phyloP scores from a whole-genome alignment of 257 asterid species.

The Cynanchum wilfordii region DNA sequence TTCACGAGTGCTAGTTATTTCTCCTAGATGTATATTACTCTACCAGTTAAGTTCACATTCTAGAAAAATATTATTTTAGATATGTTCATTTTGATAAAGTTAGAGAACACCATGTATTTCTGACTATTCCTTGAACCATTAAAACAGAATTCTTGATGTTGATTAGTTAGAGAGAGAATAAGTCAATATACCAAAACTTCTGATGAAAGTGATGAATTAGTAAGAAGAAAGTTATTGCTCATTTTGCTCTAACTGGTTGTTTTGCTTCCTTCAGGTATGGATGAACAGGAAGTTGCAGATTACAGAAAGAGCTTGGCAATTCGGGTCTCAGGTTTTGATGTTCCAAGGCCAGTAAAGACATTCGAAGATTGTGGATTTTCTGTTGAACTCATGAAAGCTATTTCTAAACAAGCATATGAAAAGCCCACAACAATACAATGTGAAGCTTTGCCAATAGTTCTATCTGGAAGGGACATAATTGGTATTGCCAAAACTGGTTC shows the following conservation, averaged over 20 bases:
- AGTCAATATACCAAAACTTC: neutral
- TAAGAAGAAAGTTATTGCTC: neutral
- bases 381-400: slow-evolving; percentile 75
- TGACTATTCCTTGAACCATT: neutral
- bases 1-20: neutral
- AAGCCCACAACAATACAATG: slow-evolving; percentile 96
- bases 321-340: slow-evolving; percentile 94
- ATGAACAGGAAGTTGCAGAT: slow-evolving; percentile 64
- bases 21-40: neutral
- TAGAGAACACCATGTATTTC: neutral
- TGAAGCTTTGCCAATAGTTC: slow-evolving; percentile 89
- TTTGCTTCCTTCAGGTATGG: slow-evolving; percentile 56
- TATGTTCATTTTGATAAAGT: neutral
- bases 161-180: neutral
- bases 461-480: slow-evolving; percentile 91
- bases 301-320: slow-evolving; percentile 72
- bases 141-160: neutral
- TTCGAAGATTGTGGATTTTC: slow-evolving; percentile 93
- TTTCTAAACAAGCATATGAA: slow-evolving; percentile 80
- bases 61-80: neutral
- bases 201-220: no score
- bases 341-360: slow-evolving; percentile 74
- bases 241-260: slow-evolving; percentile 9
- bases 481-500: slow-evolving; percentile 99
- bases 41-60: neutral